phyloP scores from a whole-genome alignment of 2,329 filamentous ascomycete genomes.

The Fusarium scirpi region DNA sequence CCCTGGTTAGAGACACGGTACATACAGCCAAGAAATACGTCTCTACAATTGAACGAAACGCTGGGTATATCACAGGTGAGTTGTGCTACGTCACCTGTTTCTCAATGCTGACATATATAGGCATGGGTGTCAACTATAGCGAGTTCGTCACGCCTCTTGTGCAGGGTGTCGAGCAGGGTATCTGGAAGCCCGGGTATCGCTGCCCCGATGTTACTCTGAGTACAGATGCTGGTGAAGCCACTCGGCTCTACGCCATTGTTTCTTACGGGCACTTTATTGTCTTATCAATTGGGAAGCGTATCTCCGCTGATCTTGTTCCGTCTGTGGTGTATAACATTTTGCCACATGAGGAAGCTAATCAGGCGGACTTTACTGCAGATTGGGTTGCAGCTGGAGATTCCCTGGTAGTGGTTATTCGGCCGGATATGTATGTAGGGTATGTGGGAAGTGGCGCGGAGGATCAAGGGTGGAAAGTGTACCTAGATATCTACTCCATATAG shows the following conservation, averaged over 20 bases:
- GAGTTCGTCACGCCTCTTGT: conserved; percentile 24
- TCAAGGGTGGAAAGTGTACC: conserved; percentile 23
- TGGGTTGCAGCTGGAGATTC: neutral
- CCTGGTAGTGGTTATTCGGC: conserved; percentile 22
- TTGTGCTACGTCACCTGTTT: neutral
- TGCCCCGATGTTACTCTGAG: conserved; percentile 24
- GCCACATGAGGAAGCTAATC: accelerated
- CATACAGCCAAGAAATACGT: conserved; percentile 60
- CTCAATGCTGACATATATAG: neutral
- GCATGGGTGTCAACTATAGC: conserved; percentile 32
- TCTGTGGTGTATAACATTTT: conserved; percentile 11
- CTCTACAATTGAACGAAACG: conserved; percentile 60
- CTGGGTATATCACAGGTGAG: conserved; percentile 61
- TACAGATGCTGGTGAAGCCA: neutral
- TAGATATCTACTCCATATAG: neutral
- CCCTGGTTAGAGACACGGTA: conserved; percentile 59
- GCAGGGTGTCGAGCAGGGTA: conserved; percentile 3
- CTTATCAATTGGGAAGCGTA: neutral
- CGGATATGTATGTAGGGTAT: conserved; percentile 42
- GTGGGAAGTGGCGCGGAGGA: neutral
- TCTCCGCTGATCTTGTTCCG: neutral
- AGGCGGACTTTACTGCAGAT: conserved; percentile 7
- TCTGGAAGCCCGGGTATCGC: conserved; percentile 34
- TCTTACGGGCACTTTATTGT: conserved; percentile 17
- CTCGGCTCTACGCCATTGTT: conserved; percentile 6